Base-by-base conservation (phyloP, 257 asterid species). In the Solanum pennellii region DNA sequence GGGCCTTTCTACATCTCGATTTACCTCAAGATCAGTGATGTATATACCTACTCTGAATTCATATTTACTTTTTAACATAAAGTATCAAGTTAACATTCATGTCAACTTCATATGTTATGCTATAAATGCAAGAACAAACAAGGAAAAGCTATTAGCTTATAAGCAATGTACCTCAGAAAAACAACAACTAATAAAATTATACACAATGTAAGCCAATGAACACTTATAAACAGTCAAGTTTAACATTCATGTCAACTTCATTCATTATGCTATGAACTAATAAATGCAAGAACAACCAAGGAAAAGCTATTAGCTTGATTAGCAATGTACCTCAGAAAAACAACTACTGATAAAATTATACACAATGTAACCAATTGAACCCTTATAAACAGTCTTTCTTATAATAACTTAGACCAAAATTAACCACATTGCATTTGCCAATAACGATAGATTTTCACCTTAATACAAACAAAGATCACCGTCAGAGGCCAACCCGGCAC, bases 401-500 rank as follows among this genome's bases (percentile, higher is more conserved):
- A 47, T 31, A 44, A 45, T 79, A 45, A 47, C 35, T 71, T 37
- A 72, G 31, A 71, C 68, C 59, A 86, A 16, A 75, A 45, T 29
- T 45, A 72, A 86, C 45, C 35, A 49, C 73, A 14, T 86, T 60
- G 68, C 29, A 45, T 47, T 33, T 72, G 31, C 88, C 20, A 16
- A 79, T 45, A 45, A 9, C 41, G 16, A 31, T 82, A 35, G 29
- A 87, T 42, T 23, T 83, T 82, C 76, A 90, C 89, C 83, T 89
- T 69, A 72, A 60, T 9, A 37, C 8, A 83, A 75, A 41, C 37
- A 59, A 35, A 11, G 60, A 83, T 33, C 77, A 87, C 52, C 91
- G 89, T 95, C 94, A 96, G 87, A 96, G 42, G 59, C 98, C 98
- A 15, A 94, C 98, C 9, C 93, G 91, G 89, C 99, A 97, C 90